A percentile compares a stretch with the other conserved stretches of the same genome.
These are phyloP conservation scores for Nitzschia inconspicua DNA, from an alignment of 108 stramenopile genomes.

Conservation along the genomic window DNA sequence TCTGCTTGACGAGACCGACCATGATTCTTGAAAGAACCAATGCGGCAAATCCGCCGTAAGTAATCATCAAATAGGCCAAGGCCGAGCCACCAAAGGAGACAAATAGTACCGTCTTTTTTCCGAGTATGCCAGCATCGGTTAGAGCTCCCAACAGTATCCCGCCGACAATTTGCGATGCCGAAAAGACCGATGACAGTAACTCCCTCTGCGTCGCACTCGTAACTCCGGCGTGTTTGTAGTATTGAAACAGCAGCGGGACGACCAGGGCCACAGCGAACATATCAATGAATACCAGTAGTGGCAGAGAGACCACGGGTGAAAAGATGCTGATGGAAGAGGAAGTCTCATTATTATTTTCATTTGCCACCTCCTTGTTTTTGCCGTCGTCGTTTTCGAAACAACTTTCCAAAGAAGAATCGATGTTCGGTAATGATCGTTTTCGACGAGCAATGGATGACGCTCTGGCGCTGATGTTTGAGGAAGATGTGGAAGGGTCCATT, in stretches of 20 bases:
- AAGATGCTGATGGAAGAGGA: too few relatives aligned
- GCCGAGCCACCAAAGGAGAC: slow-evolving; percentile 86
- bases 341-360: too few relatives aligned
- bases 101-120: slow-evolving; percentile 60
- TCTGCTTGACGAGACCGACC: slow-evolving; percentile 93
- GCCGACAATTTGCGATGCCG: slow-evolving; percentile 83
- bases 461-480: too few relatives aligned
- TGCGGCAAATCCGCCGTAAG: slow-evolving; percentile 45
- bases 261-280: slow-evolving; percentile 85
- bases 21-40: slow-evolving; percentile 72
- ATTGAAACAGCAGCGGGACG: slow-evolving; percentile 83
- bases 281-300: slow-evolving; percentile 72
- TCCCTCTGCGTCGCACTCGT: slow-evolving; percentile 73
- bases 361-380: not conserved
- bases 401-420: too few relatives aligned
- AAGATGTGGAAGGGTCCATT: too few relatives aligned
- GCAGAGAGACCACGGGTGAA: slow-evolving; percentile 27
- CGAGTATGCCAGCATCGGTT: slow-evolving; percentile 63
- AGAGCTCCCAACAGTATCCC: slow-evolving; percentile 77
- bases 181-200: slow-evolving; percentile 78
- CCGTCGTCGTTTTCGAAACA: too few relatives aligned
- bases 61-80: slow-evolving; percentile 76
- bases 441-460: too few relatives aligned
- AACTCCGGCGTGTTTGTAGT: slow-evolving; percentile 69
- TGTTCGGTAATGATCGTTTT: too few relatives aligned